Evolutionary conservation across 1,284 basidiomycete genomes (phyloP).

Genomic region (Ceratobasidium papillatum): DNA sequence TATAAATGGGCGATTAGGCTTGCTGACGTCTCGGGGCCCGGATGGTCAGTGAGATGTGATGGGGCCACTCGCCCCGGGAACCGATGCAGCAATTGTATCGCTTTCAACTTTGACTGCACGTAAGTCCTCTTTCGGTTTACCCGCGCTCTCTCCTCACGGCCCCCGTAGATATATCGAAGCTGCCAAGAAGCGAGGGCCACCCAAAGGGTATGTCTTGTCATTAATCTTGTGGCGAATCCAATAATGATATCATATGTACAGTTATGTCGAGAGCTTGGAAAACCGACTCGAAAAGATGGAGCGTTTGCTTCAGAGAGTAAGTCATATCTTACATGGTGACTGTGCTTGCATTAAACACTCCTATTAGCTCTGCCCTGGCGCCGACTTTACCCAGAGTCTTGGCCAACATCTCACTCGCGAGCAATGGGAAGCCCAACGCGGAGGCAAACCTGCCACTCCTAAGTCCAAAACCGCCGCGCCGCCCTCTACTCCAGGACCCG

Average conservation of each 20-base stretch:
- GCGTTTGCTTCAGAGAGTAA: slow-evolving; percentile 66
- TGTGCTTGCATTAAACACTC: slow-evolving; percentile 36
- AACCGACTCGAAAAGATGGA: slow-evolving; percentile 76
- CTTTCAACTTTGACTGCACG: slow-evolving; percentile 77
- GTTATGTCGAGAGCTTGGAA: slow-evolving; percentile 78
- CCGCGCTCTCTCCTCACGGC: slow-evolving; percentile 45
- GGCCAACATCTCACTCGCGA: slow-evolving; percentile 74
- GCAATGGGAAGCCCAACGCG: slow-evolving; percentile 66
- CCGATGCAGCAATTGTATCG: slow-evolving; percentile 79
- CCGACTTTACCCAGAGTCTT: slow-evolving; percentile 71
- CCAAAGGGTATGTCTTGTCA: slow-evolving; percentile 70
- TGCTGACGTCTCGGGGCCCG: slow-evolving; percentile 29
- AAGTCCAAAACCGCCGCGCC: slow-evolving; percentile 34
- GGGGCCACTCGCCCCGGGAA: slow-evolving; percentile 51
- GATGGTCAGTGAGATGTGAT: slow-evolving; percentile 40
- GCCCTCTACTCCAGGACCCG: slow-evolving; percentile 23
- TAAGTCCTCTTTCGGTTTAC: slow-evolving; percentile 58
- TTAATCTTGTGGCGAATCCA: slow-evolving; percentile 39
- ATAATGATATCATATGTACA: slow-evolving; percentile 48
- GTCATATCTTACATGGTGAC: slow-evolving; percentile 23
- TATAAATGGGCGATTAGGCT: background rate
- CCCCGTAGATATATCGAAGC: slow-evolving; percentile 66
- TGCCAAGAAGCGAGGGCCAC: slow-evolving; percentile 85
- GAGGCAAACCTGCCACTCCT: slow-evolving; percentile 34
- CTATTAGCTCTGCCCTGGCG: slow-evolving; percentile 69